A percentile compares a stretch with the other conserved stretches of the same genome.
Conservation (phyloP, 2,329 filamentous ascomycete species). For the Iodosphaeria phyllophila region DNA sequence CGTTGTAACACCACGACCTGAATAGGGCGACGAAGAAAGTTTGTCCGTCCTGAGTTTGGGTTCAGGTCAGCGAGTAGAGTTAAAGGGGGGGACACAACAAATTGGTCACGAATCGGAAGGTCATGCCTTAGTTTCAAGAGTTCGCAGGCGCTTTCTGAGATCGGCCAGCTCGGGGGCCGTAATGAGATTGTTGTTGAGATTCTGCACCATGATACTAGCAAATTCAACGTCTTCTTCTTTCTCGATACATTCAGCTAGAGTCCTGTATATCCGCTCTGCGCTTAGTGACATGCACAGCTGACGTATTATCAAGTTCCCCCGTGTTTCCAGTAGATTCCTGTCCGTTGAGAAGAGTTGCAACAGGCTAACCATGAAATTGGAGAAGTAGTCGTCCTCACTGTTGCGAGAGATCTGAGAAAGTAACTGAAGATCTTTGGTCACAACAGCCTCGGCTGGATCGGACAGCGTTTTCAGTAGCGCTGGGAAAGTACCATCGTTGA, state of each 20-base stretch:
- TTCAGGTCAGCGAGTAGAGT: conserved; percentile 3
- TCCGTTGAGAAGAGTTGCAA: conserved; percentile 93
- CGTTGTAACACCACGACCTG: conserved; percentile 95
- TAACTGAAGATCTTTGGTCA: conserved; percentile 82
- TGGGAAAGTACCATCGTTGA: conserved; percentile 94
- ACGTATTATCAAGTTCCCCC: conserved; percentile 90
- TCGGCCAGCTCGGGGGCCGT: conserved; percentile 89
- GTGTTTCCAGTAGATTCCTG: conserved; percentile 70
- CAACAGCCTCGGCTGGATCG: conserved; percentile 86
- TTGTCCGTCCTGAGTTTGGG: conserved; percentile 55
- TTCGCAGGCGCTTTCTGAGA: conserved; percentile 73
- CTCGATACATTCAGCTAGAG: conserved; percentile 87
- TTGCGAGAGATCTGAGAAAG: conserved; percentile 92
- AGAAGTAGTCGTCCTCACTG: conserved; percentile 93
- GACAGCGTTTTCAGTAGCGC: conserved; percentile 90
- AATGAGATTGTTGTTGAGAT: conserved; percentile 96
- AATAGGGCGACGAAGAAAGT: conserved; percentile 89
- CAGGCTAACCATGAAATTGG: conserved; percentile 94
- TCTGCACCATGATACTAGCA: conserved; percentile 98
- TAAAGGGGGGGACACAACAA: not conserved
- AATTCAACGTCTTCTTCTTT: conserved; percentile 98
- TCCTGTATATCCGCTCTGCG: conserved; percentile 88
- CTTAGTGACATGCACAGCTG: conserved; percentile 87
- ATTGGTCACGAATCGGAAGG: no score
- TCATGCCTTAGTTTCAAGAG: conserved; percentile 63